These are phyloP conservation scores for Fonsecaea nubica DNA, from an alignment of 2,329 filamentous ascomycete genomes.

Conservation along the genomic window DNA sequence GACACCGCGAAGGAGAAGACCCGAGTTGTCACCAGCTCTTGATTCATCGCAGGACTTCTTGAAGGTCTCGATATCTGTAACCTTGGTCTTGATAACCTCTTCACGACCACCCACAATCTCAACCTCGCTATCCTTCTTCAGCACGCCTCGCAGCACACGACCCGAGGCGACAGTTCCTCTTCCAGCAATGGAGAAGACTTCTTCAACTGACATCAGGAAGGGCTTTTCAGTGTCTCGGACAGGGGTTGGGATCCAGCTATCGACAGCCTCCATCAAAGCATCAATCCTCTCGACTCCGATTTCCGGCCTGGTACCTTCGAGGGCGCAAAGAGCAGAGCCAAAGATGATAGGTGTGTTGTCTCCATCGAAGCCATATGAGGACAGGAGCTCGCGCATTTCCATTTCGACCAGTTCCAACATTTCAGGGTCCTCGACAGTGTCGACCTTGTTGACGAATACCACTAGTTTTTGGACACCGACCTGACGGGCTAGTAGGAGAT, in stretches of 20 bases:
- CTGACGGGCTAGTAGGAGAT: slow-evolving; percentile 95
- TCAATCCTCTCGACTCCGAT: slow-evolving; percentile 89
- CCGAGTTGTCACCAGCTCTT: slow-evolving; percentile 95
- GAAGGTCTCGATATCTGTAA: slow-evolving; percentile 99
- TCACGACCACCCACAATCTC: slow-evolving; percentile 89
- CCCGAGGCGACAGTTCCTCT: slow-evolving; percentile 97
- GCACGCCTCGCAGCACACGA: slow-evolving; percentile 90
- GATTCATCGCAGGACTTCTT: slow-evolving; percentile 99
- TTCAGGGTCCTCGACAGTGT: slow-evolving; percentile 95
- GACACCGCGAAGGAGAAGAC: slow-evolving; percentile 92
- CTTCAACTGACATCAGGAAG: slow-evolving; percentile 98
- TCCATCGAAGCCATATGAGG: slow-evolving; percentile 93
- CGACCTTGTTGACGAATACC: slow-evolving; percentile 99
- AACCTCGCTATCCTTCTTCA: slow-evolving; percentile 94
- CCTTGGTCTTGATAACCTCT: slow-evolving; percentile 93
- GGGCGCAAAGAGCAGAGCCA: slow-evolving; percentile 92
- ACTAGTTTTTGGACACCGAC: slow-evolving; percentile 98
- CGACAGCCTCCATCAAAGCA: slow-evolving; percentile 86
- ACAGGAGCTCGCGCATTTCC: slow-evolving; percentile 98
- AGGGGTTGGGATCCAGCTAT: slow-evolving; percentile 95
- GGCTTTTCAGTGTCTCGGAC: slow-evolving; percentile 95
- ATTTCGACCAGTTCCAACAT: slow-evolving; percentile 99
- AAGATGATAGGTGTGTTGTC: slow-evolving; percentile 97
- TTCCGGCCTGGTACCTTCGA: slow-evolving; percentile 84
- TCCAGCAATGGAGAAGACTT: slow-evolving; percentile 86